Evolutionary conservation across 495 filamentous ascomycete species (phyloP), one percentile per base, ranked within the genome.

Genomic region (Antarctomyces pellizariae): DNA sequence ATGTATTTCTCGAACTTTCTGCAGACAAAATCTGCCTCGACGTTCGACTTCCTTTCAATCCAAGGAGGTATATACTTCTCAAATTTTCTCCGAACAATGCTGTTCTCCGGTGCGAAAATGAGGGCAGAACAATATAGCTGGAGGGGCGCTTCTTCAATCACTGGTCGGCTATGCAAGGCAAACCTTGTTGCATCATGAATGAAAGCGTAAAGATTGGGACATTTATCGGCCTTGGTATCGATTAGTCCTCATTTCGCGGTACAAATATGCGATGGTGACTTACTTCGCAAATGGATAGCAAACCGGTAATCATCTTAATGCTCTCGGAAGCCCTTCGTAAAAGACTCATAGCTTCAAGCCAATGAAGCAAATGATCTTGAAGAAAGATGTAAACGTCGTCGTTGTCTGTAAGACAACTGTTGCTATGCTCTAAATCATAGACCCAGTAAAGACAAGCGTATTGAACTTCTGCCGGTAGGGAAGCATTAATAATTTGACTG

Each of bases 311-410:
- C 20, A 35, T 42, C 14, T 16, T 26, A 13, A 45, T 16, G 8
- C 43, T 28, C 27, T 50, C 37, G 6, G 40, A 47, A 10, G 38
- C 29, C 19, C 35, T 17, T 3, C 46, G 46, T 12, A 57, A n/a
- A 15, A 51, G 34, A 29, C 44, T 41, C 28, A 58, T 34, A 20
- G 43, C 51, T 43, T 61, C 51, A 10, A 59, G 14, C 54, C 46
- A 59, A 34, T 50, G 44, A 9, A 64, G 42, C 20, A 64, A 47
- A 37, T 62, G 45, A 28, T 42, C 18, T 29, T 35, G 18, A 9
- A 61, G 34, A 22, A 62, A 62, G 4, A n/a, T 14, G 24, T 45
- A 17, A 5, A 49, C 36, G 7, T 29, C 27, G 30, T 33, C 35
- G 14, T 35, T 23, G 25, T 52, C 35, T 23, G 26, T 13, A 16